Percentiles rank a stretch among this genome's conserved stretches.
phyloP scores from a whole-genome alignment of 441 rosid genomes.

The Gossypium trilobum region DNA sequence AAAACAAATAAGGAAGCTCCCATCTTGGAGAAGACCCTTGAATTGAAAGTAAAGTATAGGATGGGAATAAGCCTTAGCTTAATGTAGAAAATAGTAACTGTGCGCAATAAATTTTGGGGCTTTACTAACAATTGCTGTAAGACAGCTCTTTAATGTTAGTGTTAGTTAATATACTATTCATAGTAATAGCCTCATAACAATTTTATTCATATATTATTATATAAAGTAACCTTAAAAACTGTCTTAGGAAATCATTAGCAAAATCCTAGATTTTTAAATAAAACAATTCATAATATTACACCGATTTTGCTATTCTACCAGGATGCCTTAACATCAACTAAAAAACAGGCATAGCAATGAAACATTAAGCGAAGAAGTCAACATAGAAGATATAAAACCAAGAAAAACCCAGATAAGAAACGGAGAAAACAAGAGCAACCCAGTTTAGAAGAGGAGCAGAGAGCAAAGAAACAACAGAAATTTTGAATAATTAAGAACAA shows the following conservation, averaged over 20 bases:
- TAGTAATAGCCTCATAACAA: not conserved
- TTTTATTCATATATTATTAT: not conserved
- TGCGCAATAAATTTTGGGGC: not conserved
- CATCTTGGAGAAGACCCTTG: not conserved
- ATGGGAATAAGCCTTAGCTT: not conserved
- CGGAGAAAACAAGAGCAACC: constrained; percentile 5
- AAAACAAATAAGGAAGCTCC: not conserved
- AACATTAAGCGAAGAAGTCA: not conserved
- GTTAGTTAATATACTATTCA: not conserved
- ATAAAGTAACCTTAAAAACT: not conserved
- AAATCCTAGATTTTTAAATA: not conserved
- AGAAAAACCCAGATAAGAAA: constrained; percentile 21
- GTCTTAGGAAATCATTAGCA: not conserved
- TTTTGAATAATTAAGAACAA: not conserved
- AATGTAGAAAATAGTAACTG: not conserved
- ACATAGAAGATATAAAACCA: not conserved
- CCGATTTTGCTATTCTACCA: not conserved
- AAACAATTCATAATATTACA: not conserved
- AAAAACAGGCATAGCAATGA: not conserved
- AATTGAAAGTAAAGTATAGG: not conserved
- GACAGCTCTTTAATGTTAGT: not conserved
- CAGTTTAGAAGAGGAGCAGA: constrained; percentile 12
- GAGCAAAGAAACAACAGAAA: constrained; percentile 5
- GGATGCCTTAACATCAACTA: not conserved
- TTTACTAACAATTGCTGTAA: not conserved